Percentiles rank a stretch among this genome's conserved stretches.
These are phyloP conservation scores for Edhazardia aedis DNA, from an alignment of 371 early-diverging fungal genomes.

Conservation along the genomic window DNA sequence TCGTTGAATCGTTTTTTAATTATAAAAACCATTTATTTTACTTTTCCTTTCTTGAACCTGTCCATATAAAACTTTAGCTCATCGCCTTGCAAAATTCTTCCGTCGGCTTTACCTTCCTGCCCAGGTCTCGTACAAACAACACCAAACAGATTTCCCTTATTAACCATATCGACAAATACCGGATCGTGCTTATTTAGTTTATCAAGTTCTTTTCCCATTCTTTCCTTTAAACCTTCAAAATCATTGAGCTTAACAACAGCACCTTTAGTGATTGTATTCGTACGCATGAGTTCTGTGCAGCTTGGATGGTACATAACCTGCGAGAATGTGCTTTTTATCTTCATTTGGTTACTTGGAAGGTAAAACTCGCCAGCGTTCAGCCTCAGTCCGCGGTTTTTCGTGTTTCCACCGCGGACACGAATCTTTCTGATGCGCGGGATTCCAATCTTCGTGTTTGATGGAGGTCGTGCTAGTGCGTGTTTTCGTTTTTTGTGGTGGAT, in stretches of 20 bases:
- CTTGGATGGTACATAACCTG: conserved; percentile 94
- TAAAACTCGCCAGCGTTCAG: conserved; percentile 83
- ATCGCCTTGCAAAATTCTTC: conserved; percentile 93
- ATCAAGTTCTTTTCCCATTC: conserved; percentile 47
- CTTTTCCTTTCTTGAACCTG: conserved; percentile 68
- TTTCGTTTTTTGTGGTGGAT: conserved; percentile 93
- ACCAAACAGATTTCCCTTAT: conserved; percentile 74
- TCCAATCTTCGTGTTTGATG: conserved; percentile 87
- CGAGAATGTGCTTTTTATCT: conserved; percentile 63
- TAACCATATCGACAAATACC: conserved; percentile 70
- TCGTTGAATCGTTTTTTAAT: no score
- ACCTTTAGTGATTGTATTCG: conserved; percentile 95
- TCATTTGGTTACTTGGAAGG: conserved; percentile 72
- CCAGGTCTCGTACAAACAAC: conserved; percentile 82
- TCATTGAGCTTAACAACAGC: conserved; percentile 91
- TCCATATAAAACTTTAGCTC: conserved; percentile 77
- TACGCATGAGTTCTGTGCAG: conserved; percentile 98
- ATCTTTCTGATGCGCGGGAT: conserved; percentile 71
- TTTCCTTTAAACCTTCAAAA: conserved; percentile 74
- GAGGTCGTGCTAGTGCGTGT: conserved; percentile 88
- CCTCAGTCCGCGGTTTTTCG: conserved; percentile 87
- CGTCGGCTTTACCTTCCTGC: conserved; percentile 88
- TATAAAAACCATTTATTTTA: no score
- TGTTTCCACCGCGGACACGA: conserved; percentile 91
- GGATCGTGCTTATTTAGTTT: conserved; percentile 48